phyloP scores from a whole-genome alignment of 1,284 basidiomycete species.

The Cryptococcus sp. region DNA sequence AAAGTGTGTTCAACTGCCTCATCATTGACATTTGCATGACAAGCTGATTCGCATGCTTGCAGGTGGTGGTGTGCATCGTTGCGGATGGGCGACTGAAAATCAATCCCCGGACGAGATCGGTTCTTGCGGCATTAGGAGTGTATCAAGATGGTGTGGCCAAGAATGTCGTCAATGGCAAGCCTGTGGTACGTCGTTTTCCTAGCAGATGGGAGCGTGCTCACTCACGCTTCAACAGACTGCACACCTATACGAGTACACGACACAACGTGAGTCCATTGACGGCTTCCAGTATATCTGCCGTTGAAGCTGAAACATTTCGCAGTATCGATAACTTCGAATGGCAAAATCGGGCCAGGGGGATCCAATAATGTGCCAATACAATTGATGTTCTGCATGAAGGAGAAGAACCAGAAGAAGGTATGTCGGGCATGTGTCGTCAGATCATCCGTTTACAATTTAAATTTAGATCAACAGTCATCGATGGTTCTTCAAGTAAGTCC shows the following conservation, averaged over 20 bases:
- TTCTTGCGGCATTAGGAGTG: slow-evolving; percentile 82
- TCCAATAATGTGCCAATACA: slow-evolving; percentile 83
- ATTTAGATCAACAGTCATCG: slow-evolving; percentile 83
- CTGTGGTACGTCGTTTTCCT: slow-evolving; percentile 58
- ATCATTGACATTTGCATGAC: slow-evolving; percentile 17
- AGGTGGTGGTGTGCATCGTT: slow-evolving; percentile 62
- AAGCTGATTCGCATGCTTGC: slow-evolving; percentile 18
- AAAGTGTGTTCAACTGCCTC: slow-evolving; percentile 60
- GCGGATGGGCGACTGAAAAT: slow-evolving; percentile 82
- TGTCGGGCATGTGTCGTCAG: slow-evolving; percentile 2
- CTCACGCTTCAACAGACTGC: slow-evolving; percentile 59
- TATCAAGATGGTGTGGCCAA: slow-evolving; percentile 90
- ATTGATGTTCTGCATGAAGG: slow-evolving; percentile 88
- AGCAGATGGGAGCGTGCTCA: background rate
- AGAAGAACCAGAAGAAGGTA: slow-evolving; percentile 50
- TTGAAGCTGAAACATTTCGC: slow-evolving; percentile 8
- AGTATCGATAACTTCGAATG: slow-evolving; percentile 78
- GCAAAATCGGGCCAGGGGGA: slow-evolving; percentile 71
- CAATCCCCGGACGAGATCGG: slow-evolving; percentile 78
- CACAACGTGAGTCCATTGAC: slow-evolving; percentile 64
- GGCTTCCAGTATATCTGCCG: background rate
- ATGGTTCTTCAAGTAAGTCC: slow-evolving; percentile 77
- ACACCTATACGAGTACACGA: slow-evolving; percentile 94
- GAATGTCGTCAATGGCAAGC: slow-evolving; percentile 81
- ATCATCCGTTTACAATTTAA: slow-evolving; percentile 1